These are phyloP conservation scores for Monilinia polystroma DNA, from an alignment of 2,329 filamentous ascomycete genomes.

Conservation along the genomic window DNA sequence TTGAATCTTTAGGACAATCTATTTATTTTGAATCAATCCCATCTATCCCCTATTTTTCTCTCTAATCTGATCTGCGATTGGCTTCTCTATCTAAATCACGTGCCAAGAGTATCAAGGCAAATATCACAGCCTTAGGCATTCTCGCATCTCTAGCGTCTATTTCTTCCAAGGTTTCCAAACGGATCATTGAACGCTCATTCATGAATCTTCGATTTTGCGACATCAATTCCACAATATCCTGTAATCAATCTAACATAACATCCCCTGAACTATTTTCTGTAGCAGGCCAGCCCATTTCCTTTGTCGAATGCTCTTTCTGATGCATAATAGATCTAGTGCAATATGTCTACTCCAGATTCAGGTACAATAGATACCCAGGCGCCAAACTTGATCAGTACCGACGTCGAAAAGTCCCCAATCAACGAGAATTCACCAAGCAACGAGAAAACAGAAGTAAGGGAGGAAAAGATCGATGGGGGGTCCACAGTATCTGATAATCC, in stretches of 20 bases:
- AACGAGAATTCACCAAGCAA: not conserved
- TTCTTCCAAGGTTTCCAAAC: constrained; percentile 8
- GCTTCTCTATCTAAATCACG: not conserved
- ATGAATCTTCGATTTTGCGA: constrained; percentile 8
- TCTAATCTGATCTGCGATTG: not conserved
- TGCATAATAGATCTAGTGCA: constrained; percentile 24
- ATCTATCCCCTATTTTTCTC: not conserved
- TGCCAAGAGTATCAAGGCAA: rapidly evolving
- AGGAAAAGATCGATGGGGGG: not conserved
- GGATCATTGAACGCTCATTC: constrained; percentile 1
- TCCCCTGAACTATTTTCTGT: not conserved
- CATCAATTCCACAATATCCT: constrained; percentile 1
- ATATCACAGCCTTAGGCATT: not conserved
- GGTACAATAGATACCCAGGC: constrained; percentile 19
- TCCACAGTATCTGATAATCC: not conserved
- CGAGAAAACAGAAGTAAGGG: constrained; percentile 15
- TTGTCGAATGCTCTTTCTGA: constrained; percentile 23
- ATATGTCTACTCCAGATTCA: constrained; percentile 23
- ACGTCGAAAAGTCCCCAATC: not conserved
- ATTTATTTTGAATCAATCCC: too few relatives aligned
- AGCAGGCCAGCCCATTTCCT: constrained; percentile 22
- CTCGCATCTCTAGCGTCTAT: not conserved
- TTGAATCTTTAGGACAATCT: too few relatives aligned
- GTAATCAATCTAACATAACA: constrained; percentile 4
- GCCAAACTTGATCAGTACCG: not conserved